These are phyloP conservation scores for Trametes meyenii DNA, from an alignment of 768 basidiomycete genomes.

Conservation along the genomic window DNA sequence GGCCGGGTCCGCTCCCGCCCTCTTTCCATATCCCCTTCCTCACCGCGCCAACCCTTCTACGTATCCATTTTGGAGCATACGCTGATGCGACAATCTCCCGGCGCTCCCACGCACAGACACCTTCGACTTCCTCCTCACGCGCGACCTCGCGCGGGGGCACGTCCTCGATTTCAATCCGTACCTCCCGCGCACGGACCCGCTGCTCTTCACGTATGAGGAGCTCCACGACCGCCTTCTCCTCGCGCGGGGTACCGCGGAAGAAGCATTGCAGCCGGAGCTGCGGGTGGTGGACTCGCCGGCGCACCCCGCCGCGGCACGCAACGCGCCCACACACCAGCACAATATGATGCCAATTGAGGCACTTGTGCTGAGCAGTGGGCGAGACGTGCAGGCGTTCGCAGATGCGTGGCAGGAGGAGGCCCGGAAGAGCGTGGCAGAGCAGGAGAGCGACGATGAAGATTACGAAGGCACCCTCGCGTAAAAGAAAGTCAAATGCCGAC, in stretches of 20 bases:
- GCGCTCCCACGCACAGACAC: constrained; percentile 53
- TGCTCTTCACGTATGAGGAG: constrained; percentile 84
- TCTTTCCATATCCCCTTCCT: not conserved
- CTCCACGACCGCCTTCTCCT: constrained; percentile 47
- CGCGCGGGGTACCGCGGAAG: constrained; percentile 24
- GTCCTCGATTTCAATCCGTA: constrained; percentile 94
- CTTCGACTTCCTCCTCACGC: constrained; percentile 86
- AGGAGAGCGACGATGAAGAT: not conserved
- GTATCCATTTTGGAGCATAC: not conserved
- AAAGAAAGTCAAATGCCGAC: not conserved
- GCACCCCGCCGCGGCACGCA: constrained; percentile 69
- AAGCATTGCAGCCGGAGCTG: constrained; percentile 40
- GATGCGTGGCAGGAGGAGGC: constrained; percentile 63
- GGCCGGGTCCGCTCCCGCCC: not conserved
- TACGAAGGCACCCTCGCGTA: not conserved
- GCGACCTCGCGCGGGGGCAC: constrained; percentile 74
- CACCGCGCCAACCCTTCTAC: not conserved
- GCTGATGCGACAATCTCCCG: not conserved
- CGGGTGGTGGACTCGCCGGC: constrained; percentile 72
- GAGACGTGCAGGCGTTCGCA: constrained; percentile 73
- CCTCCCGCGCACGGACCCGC: constrained; percentile 80
- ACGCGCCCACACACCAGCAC: constrained; percentile 76
- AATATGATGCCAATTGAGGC: constrained; percentile 94
- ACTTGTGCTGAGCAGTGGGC: constrained; percentile 74
- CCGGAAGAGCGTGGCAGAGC: constrained; percentile 30